Base-by-base conservation (phyloP, 495 filamentous ascomycete species). In the Cercophora scortea region DNA sequence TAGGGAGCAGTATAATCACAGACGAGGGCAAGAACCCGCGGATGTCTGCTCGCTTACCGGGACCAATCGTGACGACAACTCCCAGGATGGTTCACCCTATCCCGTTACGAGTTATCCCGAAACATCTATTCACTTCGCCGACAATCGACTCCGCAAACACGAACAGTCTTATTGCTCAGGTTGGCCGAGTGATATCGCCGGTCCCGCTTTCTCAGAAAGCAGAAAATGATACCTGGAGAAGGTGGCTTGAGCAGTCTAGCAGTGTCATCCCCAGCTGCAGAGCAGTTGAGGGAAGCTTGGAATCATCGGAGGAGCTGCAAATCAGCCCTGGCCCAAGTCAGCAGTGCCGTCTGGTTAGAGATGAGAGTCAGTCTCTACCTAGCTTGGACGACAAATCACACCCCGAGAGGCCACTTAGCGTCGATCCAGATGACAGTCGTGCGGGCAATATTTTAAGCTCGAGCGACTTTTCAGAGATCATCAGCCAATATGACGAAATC, bases 291-390 rank as follows among this genome's bases (percentile, higher is more conserved):
- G 53, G 58, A 34, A 60, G 53, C 11, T 15, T 32, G 25, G n/a
- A n/a, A n/a, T 55, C 47, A 9, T 3, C 39, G 4, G 52, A 44
- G 32, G 11, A 8, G 13, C 34, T 18, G 45, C 17, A 39, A n/a
- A 38, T 64, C 25, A 67, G 58, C 43, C 65, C 62, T 11, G 61
- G 62, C 1, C 44, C 63, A 9, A 67, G 65, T 48, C 53, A 61
- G 39, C 47, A 32, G 17, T 42, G 18, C 19, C 53, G 15, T 33
- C 19, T 38, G 11, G 12, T 32, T 15, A 51, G 36, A 50, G 43
- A 49, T 11, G 46, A 16, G 16, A 32, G 39, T 11, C 55, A 50
- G 13, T 25, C 40, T 11, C 34, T 43, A 10, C 49, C 46, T 12
- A 8, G 4, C 19, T 33, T 42, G 19, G n/a, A 7, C 4, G 50